Evolutionary conservation across 768 basidiomycete genomes (phyloP).

Genomic region (Podaxis sp.): DNA sequence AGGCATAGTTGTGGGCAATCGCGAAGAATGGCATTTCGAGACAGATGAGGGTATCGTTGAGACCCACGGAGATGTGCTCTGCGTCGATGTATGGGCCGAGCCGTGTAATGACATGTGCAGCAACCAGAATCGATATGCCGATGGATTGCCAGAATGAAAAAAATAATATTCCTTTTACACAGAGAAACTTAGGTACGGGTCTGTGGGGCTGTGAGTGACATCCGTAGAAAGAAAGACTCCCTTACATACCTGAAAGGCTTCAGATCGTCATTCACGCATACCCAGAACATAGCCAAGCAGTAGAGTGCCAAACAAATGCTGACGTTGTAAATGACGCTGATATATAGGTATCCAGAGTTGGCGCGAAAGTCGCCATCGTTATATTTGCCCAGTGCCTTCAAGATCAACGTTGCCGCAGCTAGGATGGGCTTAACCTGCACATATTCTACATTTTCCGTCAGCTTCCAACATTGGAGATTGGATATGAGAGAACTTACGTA

Average conservation of each 20-base stretch:
- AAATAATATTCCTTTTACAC: slow-evolving; percentile 97
- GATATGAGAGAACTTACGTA: slow-evolving; percentile 56
- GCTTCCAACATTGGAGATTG: not conserved
- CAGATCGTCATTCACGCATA: slow-evolving; percentile 85
- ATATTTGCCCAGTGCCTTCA: slow-evolving; percentile 86
- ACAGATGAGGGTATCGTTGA: slow-evolving; percentile 91
- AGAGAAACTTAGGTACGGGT: slow-evolving; percentile 95
- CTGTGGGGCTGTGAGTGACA: slow-evolving; percentile 34
- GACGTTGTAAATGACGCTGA: slow-evolving; percentile 82
- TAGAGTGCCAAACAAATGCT: slow-evolving; percentile 82
- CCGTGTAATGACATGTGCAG: slow-evolving; percentile 68
- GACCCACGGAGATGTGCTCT: slow-evolving; percentile 87
- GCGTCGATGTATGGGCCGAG: slow-evolving; percentile 87
- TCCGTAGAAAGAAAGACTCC: not conserved
- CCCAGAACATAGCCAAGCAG: slow-evolving; percentile 97
- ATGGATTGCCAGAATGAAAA: slow-evolving; percentile 99
- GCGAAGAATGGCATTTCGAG: slow-evolving; percentile 98
- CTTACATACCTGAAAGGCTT: slow-evolving; percentile 77
- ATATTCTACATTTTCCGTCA: slow-evolving; percentile 64
- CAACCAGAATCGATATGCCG: slow-evolving; percentile 84
- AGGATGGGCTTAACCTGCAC: slow-evolving; percentile 94
- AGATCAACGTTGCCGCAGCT: slow-evolving; percentile 77
- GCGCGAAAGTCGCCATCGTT: slow-evolving; percentile 86
- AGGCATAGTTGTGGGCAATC: slow-evolving; percentile 92
- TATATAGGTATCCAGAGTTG: slow-evolving; percentile 88